Conservation (phyloP, 768 basidiomycete species). For the Asterophora parasitica region DNA sequence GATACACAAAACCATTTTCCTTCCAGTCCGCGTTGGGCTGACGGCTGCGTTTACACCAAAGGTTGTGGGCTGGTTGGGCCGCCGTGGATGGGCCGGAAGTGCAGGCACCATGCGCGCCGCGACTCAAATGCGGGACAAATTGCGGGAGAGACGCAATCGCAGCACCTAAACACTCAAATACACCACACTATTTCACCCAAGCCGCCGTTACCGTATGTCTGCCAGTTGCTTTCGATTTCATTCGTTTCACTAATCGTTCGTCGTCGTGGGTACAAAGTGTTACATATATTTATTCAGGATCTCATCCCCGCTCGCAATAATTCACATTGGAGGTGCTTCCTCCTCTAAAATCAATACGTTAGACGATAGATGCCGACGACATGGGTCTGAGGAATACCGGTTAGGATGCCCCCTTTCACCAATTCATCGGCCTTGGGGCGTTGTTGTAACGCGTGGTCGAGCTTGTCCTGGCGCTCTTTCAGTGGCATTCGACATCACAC, state of each 20-base stretch:
- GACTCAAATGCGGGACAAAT: slow-evolving; percentile 40
- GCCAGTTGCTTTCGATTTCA: neutral
- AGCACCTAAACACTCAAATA: slow-evolving; percentile 12
- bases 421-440: slow-evolving; percentile 60
- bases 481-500: neutral
- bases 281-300: neutral
- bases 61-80: slow-evolving; percentile 81
- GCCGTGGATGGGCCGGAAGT: slow-evolving; percentile 75
- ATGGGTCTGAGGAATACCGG: slow-evolving; percentile 17
- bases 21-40: slow-evolving; percentile 85
- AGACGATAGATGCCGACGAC: neutral
- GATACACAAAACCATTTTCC: slow-evolving; percentile 90
- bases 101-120: slow-evolving; percentile 68
- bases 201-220: neutral
- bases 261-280: neutral
- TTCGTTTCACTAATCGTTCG: neutral
- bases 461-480: slow-evolving; percentile 43
- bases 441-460: slow-evolving; percentile 54
- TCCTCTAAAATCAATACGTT: slow-evolving; percentile 17
- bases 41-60: slow-evolving; percentile 84
- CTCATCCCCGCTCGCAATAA: neutral
- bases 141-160: slow-evolving; percentile 34
- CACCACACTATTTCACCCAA: neutral
- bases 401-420: slow-evolving; percentile 60
- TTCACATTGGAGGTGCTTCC: slow-evolving; percentile 18